Base-by-base conservation (phyloP, 495 filamentous ascomycete species). In the Chaetomium tenue region DNA sequence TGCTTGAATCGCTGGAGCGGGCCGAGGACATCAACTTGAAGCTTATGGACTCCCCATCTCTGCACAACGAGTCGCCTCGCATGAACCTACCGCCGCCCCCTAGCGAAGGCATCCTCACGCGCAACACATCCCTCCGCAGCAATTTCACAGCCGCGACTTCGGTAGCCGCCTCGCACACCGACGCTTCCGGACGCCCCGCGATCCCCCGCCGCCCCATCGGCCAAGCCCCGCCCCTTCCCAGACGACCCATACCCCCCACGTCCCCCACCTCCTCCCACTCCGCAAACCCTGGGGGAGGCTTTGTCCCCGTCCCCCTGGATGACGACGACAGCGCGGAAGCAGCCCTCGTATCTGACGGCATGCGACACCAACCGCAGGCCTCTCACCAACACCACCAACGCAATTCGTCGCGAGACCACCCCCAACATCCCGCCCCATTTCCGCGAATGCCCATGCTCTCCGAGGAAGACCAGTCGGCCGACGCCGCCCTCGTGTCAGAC, bases 401-500 rank as follows among this genome's bases (percentile, higher is more conserved):
- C 37, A 26, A 55, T 11, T 44, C 44, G 1, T 55, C 68, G n/a
- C 26, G 28, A 6, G 47, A 60, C 8, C 59, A 60, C 46, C 28
- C 28, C 28, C 46, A 50, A 0, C 58, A 61, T 5, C 48, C 11
- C 39, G 2, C 56, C 2, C 9, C 25, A 3, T 48, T 42, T 40
- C 25, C 53, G n/a, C 42, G 46, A 5, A 67, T 69, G 65, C 70
- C 70, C 13, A 70, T 70, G 54, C 65, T 74, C 11, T 66, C 70
- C 4, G 70, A 71, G 23, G 61, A 70, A 18, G 69, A 72, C 18
- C 55, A 71, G 63, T 64, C 22, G 59, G 66, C 63, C 16, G 71
- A 74, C 20, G 64, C 66, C 20, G 75, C 76, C 6, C 68, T 76
- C 53, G 67, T 77, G 0, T 76, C 74, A 28, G 76, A 78, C 60